These are phyloP conservation scores for Sungouiozyma intestinalis DNA, from an alignment of 805 yeast genomes.

Conservation along the genomic window DNA sequence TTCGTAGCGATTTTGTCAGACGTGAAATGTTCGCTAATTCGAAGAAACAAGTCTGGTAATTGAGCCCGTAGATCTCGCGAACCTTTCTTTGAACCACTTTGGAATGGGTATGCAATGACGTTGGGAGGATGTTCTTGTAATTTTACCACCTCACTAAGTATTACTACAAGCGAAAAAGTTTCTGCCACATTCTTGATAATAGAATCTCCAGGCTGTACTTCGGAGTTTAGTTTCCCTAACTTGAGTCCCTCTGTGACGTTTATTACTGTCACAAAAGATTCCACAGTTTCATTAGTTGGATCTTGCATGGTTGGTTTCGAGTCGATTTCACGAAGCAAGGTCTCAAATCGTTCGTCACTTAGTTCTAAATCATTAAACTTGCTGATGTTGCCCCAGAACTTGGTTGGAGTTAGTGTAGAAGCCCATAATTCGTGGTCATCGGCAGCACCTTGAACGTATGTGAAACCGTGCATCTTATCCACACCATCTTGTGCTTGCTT, in stretches of 20 bases:
- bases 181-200: conserved; percentile 6
- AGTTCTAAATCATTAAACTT: conserved; percentile 19
- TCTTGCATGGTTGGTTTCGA: background rate
- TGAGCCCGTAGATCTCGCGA: conserved; percentile 45
- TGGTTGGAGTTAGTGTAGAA: conserved; percentile 38
- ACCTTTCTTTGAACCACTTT: conserved; percentile 49
- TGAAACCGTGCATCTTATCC: conserved; percentile 35
- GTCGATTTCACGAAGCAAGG: conserved; percentile 5
- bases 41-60: conserved; percentile 33
- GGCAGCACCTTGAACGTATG: conserved; percentile 86
- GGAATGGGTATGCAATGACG: conserved; percentile 10
- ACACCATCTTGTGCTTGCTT: conserved; percentile 50
- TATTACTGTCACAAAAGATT: conserved; percentile 11
- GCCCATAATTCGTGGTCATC: conserved; percentile 92
- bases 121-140: background rate
- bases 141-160: conserved; percentile 12
- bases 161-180: conserved; percentile 9
- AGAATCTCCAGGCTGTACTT: conserved; percentile 5
- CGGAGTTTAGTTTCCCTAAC: conserved; percentile 14
- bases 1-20: conserved; percentile 16
- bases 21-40: background rate
- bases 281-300: background rate
- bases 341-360: conserved; percentile 26
- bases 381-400: conserved; percentile 45
- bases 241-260: conserved; percentile 13